Base-by-base conservation (phyloP, 805 yeast species). In the Teunomyces tritomae region DNA sequence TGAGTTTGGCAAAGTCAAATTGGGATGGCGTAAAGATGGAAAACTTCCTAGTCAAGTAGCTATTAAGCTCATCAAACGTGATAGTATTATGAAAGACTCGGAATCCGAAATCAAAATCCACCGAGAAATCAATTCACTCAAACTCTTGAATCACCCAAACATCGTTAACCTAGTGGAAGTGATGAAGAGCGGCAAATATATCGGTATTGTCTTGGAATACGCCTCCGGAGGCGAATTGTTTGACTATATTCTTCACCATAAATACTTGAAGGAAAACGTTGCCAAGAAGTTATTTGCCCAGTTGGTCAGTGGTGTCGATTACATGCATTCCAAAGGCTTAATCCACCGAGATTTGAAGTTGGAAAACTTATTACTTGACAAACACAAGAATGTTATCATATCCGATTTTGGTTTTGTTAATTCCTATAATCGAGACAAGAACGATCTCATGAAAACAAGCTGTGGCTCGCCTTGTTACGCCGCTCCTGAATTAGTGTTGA, bases 391-490 rank as follows among this genome's bases (percentile, higher is more conserved):
- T 65, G 81, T 90, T 51, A 78, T 90, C 44, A 89, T 90, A 46
- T 85, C 96, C 13, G 97, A 90, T 69, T 90, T 90, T 65, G 97
- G 97, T 0, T 94, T 94, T 68, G 99, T 95, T 32, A 94, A 94
- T 67, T 85, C 92, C 27, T 94, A 84, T 68, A 70, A 68, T 42
- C 67, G 69, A 30, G 77, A 76, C 16, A 78, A 68, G 47, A 64
- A 77, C 54, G 96, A 89, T 63, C 71, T 89, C 39, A 94, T 92
- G 98, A 84, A 84, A 62, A 92, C 98, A 1, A 82, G 91, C 32
- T 92, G 99, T 66, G 99, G 99, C 1, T 89, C 96, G 2, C 99
- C 99, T 0, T 92, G 99, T 65, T 92, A 92, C 67, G 99, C 99
- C 0, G 99, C 99, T 1, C 99, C 99, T 0, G 99, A 94, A 64